Evolutionary conservation across 2,329 filamentous ascomycete genomes (phyloP), one percentile per base, ranked within the genome.

Genomic region (Metarhizium humberi): DNA sequence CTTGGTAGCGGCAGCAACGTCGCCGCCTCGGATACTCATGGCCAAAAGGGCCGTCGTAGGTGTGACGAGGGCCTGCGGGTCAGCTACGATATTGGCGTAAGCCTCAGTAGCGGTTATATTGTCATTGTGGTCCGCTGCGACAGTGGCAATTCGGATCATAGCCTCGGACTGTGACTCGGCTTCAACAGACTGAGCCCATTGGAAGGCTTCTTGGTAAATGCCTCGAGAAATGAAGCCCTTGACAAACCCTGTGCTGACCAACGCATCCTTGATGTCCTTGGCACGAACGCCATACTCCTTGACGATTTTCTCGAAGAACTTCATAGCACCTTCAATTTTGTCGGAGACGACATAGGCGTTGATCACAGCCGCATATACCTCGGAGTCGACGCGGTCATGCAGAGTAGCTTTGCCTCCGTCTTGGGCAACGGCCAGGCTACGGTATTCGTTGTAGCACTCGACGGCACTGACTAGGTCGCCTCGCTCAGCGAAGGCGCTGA

Each of bases 391-490:
- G 52, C 92, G 85, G 59, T 87, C 79, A 50, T 86, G 77, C 10
- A 91, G 75, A 18, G 81, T 81, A 50, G 85, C 77, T 57, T 84
- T 77, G 56, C 91, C 91, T 43, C 80, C 82, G 69, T 96, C 88
- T 67, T 94, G 82, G 43, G 87, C 85, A 53, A 97, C 83, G n/a
- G 92, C 92, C 46, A 96, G 78, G 49, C 84, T 82, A 66, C 90
- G 90, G 78, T 97, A 97, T 71, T 96, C 90, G 60, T 95, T 92
- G 73, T 96, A 99, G 72, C 90, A 91, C 69, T 96, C 91, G 6
- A 97, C 89, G 20, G 92, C 94, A 62, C 88, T 95, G 63, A 85
- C 79, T 48, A 97, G 75, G 67, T 97, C 91, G 51, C 91, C 88
- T 11, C 81, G 81, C 46, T 82, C 81, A 58, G 90, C 90, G 67